A percentile compares a stretch with the other conserved stretches of the same genome.
phyloP scores from a whole-genome alignment of 2,329 filamentous ascomycete genomes.

The Drechslerella coelobrocha region DNA sequence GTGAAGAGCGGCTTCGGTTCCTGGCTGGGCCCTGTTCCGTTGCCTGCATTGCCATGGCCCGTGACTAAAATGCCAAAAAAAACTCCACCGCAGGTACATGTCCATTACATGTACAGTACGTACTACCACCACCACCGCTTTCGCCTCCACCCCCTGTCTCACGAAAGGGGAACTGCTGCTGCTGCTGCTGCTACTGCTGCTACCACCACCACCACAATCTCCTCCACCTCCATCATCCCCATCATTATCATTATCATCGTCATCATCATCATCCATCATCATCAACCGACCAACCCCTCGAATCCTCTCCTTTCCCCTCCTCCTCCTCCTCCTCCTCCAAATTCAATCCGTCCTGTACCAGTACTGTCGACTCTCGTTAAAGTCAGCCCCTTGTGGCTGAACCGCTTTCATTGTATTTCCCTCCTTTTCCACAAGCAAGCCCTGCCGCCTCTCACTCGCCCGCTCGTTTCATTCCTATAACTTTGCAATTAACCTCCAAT shows the following conservation, averaged over 20 bases:
- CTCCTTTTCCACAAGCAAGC: no score
- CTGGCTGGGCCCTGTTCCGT: background rate
- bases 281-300: background rate
- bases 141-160: conserved; percentile 49
- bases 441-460: no score
- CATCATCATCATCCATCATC: background rate
- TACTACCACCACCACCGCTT: background rate
- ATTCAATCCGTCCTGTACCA: background rate
- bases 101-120: no score
- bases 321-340: background rate
- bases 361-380: background rate
- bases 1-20: background rate
- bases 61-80: background rate
- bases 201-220: conserved; percentile 4
- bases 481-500: no score
- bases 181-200: no score
- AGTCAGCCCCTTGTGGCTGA: no score
- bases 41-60: background rate
- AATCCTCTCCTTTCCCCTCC: background rate
- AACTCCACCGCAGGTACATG: no score
- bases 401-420: no score
- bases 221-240: background rate
- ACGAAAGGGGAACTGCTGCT: conserved; percentile 50
- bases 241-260: background rate
- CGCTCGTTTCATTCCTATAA: no score